These are phyloP conservation scores for Penstemon davidsonii DNA, from an alignment of 257 asterid species.

Conservation along the genomic window DNA sequence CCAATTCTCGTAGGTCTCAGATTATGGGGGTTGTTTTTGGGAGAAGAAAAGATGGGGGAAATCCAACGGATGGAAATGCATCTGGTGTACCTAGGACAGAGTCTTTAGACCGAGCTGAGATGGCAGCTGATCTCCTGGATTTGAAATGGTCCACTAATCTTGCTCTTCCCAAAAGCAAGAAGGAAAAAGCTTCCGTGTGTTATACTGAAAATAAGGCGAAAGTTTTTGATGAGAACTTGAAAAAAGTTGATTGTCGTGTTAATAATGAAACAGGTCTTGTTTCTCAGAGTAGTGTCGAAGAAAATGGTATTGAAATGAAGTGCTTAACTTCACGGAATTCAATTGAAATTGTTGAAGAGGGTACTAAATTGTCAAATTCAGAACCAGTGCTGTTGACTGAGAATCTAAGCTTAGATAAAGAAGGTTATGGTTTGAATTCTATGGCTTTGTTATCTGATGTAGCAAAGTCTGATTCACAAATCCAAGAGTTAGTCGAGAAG, in stretches of 20 bases:
- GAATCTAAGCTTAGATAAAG: slow-evolving; percentile 21
- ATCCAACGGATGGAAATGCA: slow-evolving; percentile 32
- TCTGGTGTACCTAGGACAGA: slow-evolving; percentile 40
- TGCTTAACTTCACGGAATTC: slow-evolving; percentile 32
- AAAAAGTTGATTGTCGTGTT: slow-evolving; percentile 24
- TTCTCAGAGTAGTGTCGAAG: slow-evolving; percentile 27
- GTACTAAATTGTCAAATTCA: slow-evolving; percentile 24
- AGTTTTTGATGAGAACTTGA: slow-evolving; percentile 27
- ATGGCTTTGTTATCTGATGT: slow-evolving; percentile 31
- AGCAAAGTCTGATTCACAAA: slow-evolving; percentile 26
- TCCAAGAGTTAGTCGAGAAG: slow-evolving; percentile 32
- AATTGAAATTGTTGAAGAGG: slow-evolving; percentile 31
- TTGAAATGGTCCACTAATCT: slow-evolving; percentile 91
- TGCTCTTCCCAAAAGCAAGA: slow-evolving; percentile 41
- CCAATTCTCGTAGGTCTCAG: slow-evolving; percentile 51
- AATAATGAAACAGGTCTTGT: slow-evolving; percentile 23
- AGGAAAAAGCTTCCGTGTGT: slow-evolving; percentile 28
- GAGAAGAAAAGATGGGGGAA: slow-evolving; percentile 38
- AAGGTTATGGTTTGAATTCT: slow-evolving; percentile 29
- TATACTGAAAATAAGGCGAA: slow-evolving; percentile 34
- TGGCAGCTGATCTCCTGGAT: slow-evolving; percentile 93
- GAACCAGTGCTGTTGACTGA: slow-evolving; percentile 27
- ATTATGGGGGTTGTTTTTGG: slow-evolving; percentile 69
- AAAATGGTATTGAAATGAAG: slow-evolving; percentile 32
- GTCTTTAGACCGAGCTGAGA: slow-evolving; percentile 84